Base-by-base conservation (phyloP, 345 rosid genomes). In the Eucalyptus cladocalyx region DNA sequence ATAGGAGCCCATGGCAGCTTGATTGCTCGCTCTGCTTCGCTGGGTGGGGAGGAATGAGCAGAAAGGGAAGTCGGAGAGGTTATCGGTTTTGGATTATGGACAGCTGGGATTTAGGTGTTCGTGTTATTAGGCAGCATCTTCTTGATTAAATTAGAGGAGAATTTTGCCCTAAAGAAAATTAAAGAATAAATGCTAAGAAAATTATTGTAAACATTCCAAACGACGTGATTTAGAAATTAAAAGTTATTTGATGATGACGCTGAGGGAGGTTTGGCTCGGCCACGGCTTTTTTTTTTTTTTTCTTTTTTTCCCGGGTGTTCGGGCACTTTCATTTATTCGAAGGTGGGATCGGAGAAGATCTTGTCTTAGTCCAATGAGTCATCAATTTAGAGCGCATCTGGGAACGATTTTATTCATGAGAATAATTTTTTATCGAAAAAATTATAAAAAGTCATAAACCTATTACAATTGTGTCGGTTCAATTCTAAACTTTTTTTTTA, bases 1-100 rank as follows among this genome's bases (percentile, higher is more conserved):
- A 12, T 86, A 0, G 18, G 91, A 88, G 86, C 98, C 97, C 98
- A 95, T 94, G 80, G 80, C 58, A 23, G 26, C 58, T 53, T 53
- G 58, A 53, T 53, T 8, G 58, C 58, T 53, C 58, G 58, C 58
- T 5, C 62, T 56, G 62, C 62, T 5, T 56, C 30, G 62, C 30
- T 1, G 30, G 62, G 58, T 53, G 30, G 62, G 62, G 30, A 56
- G 62, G 30, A 56, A 24, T 23, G 30, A 56, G 30, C 62, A 56
- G 62, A 26, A 56, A 56, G 26, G 58, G 30, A 24, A 24, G 13
- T 9, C 62, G 13, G 13, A 56, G 62, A 56, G 62, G 30, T 1
- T 56, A 4, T 56, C 30, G 30, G 62, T 56, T 56, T 56, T 23
- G 62, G 30, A 56, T 2, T 4, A 56, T 56, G 30, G 6, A 24